Percentiles rank a stretch among this genome's conserved stretches.
Conservation (phyloP, 352 stramenopile genomes). For the Globisporangium paroecandrum region DNA sequence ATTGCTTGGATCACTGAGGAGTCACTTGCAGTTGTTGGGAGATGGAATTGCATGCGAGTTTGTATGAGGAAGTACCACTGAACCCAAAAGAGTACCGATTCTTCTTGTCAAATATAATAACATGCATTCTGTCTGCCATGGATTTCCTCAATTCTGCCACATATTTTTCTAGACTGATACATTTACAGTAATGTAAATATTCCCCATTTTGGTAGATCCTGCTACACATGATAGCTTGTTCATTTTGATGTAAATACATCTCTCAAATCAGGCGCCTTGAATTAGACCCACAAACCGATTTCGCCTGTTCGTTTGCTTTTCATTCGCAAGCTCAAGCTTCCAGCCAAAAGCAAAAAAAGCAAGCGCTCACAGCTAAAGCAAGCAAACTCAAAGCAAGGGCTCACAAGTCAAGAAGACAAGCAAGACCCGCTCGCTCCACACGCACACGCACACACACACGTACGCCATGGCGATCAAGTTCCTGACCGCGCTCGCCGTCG, state of each 20-base stretch:
- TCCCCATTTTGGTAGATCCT: background rate
- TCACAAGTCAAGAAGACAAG: background rate
- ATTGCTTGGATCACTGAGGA: background rate
- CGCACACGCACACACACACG: background rate
- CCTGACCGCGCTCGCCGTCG: conserved; percentile 16
- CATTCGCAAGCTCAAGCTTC: background rate
- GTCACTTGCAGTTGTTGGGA: no score
- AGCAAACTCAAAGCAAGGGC: background rate
- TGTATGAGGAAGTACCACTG: background rate
- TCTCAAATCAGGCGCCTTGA: background rate
- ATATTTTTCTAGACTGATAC: background rate
- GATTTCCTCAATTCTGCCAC: background rate
- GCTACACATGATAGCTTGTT: background rate
- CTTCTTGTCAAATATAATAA: background rate
- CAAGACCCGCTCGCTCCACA: background rate
- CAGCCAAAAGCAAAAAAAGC: background rate
- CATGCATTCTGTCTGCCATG: background rate
- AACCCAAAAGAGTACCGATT: background rate
- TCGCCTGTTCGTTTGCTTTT: conserved; percentile 2
- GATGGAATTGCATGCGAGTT: background rate
- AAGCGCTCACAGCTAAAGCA: background rate
- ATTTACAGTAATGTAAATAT: background rate
- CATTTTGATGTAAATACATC: background rate
- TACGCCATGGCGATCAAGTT: conserved; percentile 16
- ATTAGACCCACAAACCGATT: background rate